These are phyloP conservation scores for Pistacia integerrima DNA, from an alignment of 345 rosid genomes.

Conservation along the genomic window DNA sequence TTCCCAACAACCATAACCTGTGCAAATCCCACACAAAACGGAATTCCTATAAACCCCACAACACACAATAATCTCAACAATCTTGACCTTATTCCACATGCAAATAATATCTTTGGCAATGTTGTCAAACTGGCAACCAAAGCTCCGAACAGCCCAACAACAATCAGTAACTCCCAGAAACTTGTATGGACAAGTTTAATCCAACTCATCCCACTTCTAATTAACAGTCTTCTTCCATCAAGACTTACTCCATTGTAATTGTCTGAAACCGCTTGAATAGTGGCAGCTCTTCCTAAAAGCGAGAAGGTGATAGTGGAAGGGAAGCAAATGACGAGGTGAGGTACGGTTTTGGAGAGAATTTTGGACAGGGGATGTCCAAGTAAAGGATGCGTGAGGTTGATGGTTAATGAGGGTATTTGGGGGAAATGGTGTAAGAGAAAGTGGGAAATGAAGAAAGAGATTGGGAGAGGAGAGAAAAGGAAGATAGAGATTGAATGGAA, in stretches of 20 bases:
- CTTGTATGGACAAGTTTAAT: conserved; percentile 35
- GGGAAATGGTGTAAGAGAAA: conserved; percentile 27
- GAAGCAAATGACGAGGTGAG: conserved; percentile 30
- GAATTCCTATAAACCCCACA: conserved; percentile 25
- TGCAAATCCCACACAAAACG: conserved; percentile 34
- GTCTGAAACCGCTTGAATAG: conserved; percentile 38
- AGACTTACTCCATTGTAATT: conserved; percentile 29
- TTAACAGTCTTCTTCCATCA: conserved; percentile 26
- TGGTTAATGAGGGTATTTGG: conserved; percentile 15
- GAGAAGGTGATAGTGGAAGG: conserved; percentile 33
- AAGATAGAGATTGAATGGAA: conserved; percentile 34
- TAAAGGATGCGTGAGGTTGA: conserved; percentile 14
- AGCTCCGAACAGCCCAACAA: conserved; percentile 22
- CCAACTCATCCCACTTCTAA: conserved; percentile 28
- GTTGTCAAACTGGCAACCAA: conserved; percentile 17
- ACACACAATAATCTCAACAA: conserved; percentile 18
- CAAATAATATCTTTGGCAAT: conserved; percentile 10
- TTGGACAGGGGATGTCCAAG: conserved; percentile 13
- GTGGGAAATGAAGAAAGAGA: conserved; percentile 35
- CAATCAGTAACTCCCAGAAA: conserved; percentile 28
- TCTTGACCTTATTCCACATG: conserved; percentile 12
- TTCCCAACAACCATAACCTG: conserved; percentile 31
- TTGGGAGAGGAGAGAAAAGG: conserved; percentile 34
- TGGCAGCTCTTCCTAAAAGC: conserved; percentile 33
- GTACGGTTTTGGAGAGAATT: conserved; percentile 21